These are phyloP conservation scores for Pythium myriotylum DNA, from an alignment of 352 stramenopile species.

Conservation along the genomic window DNA sequence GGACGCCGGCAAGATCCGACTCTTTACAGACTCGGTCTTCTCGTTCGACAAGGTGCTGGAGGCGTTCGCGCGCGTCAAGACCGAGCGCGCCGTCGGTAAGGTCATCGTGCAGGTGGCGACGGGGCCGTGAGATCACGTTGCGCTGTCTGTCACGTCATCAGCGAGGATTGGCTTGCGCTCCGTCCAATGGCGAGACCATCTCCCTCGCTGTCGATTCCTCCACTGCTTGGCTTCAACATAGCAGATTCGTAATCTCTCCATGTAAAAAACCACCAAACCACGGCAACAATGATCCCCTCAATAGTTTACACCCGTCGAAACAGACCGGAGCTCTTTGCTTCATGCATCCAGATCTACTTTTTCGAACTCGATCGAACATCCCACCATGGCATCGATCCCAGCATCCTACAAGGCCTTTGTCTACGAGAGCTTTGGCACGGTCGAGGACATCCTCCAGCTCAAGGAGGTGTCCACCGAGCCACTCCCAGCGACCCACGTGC, in stretches of 20 bases:
- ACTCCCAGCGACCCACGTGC: slow-evolving; percentile 31
- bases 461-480: slow-evolving; percentile 11
- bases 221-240: no score
- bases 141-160: neutral
- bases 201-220: neutral
- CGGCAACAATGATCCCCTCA: neutral
- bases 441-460: slow-evolving; percentile 32
- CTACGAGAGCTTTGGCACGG: slow-evolving; percentile 34
- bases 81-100: slow-evolving; percentile 36
- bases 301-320: neutral
- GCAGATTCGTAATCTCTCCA: neutral
- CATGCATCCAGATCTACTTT: no score
- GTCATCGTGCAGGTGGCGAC: slow-evolving; percentile 13
- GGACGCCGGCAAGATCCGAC: slow-evolving; percentile 28
- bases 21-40: slow-evolving; percentile 28
- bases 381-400: neutral
- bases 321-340: no score
- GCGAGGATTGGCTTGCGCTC: neutral
- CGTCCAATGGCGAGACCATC: neutral
- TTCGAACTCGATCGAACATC: no score
- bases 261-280: neutral
- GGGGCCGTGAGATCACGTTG: neutral
- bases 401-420: slow-evolving; percentile 29
- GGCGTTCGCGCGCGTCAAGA: slow-evolving; percentile 40
- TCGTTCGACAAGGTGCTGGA: slow-evolving; percentile 34